Evolutionary conservation across 2,329 filamentous ascomycete genomes (phyloP).

Genomic region (Kalaharituber pfeilii): DNA sequence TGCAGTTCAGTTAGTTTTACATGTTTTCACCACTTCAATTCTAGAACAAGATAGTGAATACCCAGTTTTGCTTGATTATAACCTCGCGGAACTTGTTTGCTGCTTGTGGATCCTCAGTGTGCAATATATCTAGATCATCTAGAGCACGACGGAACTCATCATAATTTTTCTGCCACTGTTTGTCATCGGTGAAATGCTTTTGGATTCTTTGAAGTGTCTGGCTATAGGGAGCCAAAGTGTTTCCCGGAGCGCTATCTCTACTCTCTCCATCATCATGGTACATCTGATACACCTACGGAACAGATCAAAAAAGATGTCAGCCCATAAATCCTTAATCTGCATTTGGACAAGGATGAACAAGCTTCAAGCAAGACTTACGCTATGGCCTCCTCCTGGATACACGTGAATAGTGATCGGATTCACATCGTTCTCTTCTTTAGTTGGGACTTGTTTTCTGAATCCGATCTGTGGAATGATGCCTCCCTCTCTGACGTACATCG

Average conservation of each 20-base stretch:
- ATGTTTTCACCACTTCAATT: not conserved
- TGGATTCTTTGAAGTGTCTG: constrained; percentile 5
- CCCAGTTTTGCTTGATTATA: not conserved
- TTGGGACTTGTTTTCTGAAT: constrained; percentile 22
- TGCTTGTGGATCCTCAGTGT: too few relatives aligned
- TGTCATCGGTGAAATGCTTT: too few relatives aligned
- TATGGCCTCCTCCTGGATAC: constrained; percentile 25
- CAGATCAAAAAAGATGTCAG: too few relatives aligned
- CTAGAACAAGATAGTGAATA: not conserved
- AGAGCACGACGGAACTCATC: too few relatives aligned
- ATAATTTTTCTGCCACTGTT: too few relatives aligned
- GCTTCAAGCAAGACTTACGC: not conserved
- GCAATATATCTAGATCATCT: too few relatives aligned
- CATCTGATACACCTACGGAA: constrained; percentile 20
- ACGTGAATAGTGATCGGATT: constrained; percentile 27
- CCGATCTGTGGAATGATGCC: constrained; percentile 25
- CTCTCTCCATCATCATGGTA: constrained; percentile 25
- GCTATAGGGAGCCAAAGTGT: too few relatives aligned
- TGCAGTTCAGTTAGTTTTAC: not conserved
- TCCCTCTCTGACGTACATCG: constrained; percentile 21
- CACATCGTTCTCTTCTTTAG: constrained; percentile 9
- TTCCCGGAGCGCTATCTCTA: constrained; percentile 20
- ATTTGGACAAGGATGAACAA: not conserved
- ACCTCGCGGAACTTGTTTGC: constrained; percentile 10
- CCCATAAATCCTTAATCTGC: not conserved